Conservation (phyloP, 495 filamentous ascomycete genomes). For the Schizothecium vesticola region DNA sequence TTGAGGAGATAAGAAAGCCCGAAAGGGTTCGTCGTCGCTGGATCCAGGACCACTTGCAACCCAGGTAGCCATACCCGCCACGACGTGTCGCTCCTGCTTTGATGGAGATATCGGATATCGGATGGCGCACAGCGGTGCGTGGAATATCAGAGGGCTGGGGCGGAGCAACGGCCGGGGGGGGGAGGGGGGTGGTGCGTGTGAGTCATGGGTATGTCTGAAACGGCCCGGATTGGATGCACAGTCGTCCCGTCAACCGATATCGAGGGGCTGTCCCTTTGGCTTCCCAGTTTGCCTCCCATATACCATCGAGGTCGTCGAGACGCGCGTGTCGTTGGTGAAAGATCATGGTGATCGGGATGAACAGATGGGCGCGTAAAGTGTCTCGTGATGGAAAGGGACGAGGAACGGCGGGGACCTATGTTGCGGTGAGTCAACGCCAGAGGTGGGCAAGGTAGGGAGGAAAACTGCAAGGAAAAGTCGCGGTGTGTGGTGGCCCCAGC, state of each 20-base stretch:
- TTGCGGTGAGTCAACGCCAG: conserved; percentile 11
- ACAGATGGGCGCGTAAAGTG: not conserved
- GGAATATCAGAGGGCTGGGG: not conserved
- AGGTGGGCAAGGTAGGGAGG: not conserved
- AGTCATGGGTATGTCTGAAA: not conserved
- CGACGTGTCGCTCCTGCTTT: not conserved
- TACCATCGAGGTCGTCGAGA: not conserved
- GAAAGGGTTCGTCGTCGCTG: not conserved
- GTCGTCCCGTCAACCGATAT: not conserved
- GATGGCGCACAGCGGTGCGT: conserved; percentile 7
- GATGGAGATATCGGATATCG: not conserved
- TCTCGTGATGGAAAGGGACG: conserved; percentile 10
- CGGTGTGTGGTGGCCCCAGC: conserved; percentile 11
- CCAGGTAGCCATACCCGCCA: not conserved
- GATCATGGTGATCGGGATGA: not conserved
- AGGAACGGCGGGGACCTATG: not conserved
- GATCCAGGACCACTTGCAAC: not conserved
- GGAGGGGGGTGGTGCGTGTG: not conserved
- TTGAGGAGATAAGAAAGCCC: conserved; percentile 2
- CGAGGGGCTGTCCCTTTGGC: not conserved
- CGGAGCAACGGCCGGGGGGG: not conserved
- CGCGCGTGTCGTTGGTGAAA: not conserved
- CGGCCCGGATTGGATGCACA: not conserved
- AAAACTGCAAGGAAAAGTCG: not conserved
- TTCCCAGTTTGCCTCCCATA: not conserved